Percentiles rank a stretch among this genome's conserved stretches.
phyloP scores from a whole-genome alignment of 305 asterid species.

The Fraxinus paxiana region DNA sequence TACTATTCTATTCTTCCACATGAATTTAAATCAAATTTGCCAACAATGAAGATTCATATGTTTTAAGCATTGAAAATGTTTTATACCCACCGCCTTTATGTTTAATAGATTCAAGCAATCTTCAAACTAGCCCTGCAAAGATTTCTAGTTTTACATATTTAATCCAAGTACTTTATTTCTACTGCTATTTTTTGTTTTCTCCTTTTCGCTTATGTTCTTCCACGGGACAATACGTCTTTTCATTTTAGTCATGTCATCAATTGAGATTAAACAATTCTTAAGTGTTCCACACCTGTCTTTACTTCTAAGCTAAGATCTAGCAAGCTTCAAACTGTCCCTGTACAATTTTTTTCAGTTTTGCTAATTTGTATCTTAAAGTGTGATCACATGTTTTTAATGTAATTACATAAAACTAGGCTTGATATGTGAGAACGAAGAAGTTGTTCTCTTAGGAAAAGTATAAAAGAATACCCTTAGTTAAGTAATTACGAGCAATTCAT shows the following conservation, averaged over 20 bases:
- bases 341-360: not conserved
- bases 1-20: not conserved
- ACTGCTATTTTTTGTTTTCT: not conserved
- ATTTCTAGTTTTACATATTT: not conserved
- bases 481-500: not conserved
- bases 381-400: not conserved
- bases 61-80: conserved; percentile 13
- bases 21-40: not conserved
- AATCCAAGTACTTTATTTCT: not conserved
- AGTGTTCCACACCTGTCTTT: not conserved
- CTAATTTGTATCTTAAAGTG: not conserved
- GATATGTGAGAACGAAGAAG: conserved; percentile 2
- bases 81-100: not conserved
- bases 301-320: not conserved
- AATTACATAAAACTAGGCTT: not conserved
- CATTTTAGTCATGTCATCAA: not conserved
- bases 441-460: not conserved
- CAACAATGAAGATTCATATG: not conserved
- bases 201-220: not conserved
- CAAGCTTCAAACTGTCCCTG: conserved; percentile 1
- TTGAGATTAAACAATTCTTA: not conserved
- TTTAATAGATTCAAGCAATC: not conserved
- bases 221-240: not conserved
- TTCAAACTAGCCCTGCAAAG: not conserved
- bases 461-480: not conserved